phyloP scores from a whole-genome alignment of 768 basidiomycete species.

The Russula sp. region DNA sequence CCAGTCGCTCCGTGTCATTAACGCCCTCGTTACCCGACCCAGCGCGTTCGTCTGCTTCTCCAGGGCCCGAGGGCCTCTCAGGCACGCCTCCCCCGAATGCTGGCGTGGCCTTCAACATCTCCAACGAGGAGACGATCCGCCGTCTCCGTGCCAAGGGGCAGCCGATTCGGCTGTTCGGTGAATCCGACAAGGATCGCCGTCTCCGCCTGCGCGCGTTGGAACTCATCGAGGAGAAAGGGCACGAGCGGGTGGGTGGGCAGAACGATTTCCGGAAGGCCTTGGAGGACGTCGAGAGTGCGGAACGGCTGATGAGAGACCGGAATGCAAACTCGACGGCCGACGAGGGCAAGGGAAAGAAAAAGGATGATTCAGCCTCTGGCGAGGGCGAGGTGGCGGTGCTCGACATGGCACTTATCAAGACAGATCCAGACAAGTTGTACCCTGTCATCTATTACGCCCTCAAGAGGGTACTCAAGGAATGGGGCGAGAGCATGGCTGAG shows the following conservation, averaged over 20 bases:
- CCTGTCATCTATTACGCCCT: constrained; percentile 95
- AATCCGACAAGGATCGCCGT: constrained; percentile 89
- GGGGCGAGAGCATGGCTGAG: constrained; percentile 93
- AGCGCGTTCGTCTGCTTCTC: constrained; percentile 27
- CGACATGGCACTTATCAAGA: constrained; percentile 77
- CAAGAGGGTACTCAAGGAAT: constrained; percentile 89
- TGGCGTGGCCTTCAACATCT: constrained; percentile 63
- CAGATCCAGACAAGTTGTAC: constrained; percentile 91
- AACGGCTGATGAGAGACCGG: constrained; percentile 55
- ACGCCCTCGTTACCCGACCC: constrained; percentile 25
- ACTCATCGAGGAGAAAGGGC: constrained; percentile 86
- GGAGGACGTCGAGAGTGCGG: constrained; percentile 79
- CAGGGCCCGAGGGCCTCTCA: constrained; percentile 32
- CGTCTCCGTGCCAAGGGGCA: constrained; percentile 88
- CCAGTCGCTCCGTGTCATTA: constrained; percentile 12
- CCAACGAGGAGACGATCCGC: constrained; percentile 86
- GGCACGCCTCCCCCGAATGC: constrained; percentile 31
- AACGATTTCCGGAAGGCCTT: constrained; percentile 92
- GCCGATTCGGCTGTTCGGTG: constrained; percentile 91
- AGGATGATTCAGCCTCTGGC: constrained; percentile 37
- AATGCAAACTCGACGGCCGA: constrained; percentile 30
- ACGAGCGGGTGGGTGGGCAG: constrained; percentile 73
- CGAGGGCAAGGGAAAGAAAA: constrained; percentile 55
- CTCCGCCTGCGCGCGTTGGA: constrained; percentile 88
- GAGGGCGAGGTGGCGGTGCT: constrained; percentile 42